Evolutionary conservation across 345 rosid genomes (phyloP), one percentile per base, ranked within the genome.

Genomic region (Salix arbutifolia): DNA sequence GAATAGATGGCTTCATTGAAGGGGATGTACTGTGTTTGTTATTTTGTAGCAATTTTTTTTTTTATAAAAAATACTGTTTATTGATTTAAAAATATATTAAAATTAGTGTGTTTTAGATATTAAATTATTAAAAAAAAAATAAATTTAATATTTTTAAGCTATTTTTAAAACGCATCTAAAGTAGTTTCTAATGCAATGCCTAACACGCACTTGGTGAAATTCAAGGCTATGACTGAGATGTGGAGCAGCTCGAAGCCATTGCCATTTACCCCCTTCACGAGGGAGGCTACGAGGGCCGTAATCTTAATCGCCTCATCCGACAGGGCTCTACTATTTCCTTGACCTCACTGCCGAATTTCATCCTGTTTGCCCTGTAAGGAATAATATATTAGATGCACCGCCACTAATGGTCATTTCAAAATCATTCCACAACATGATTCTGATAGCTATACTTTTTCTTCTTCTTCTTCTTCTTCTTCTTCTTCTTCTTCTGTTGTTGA

Each of bases 271-370:
- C 93, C 6, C 99, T 97, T 2, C 99, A 95, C 48, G 97, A 95
- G 56, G 99, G 99, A 19, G 99, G 99, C 18, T 91, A 90, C 44
- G 97, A 95, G 86, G 99, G 99, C 23, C 90, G 97, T 1, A 93
- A 95, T 84, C 86, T 91, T 9, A 90, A 61, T 46, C 90, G 94
- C 60, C 96, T 95, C 31, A 74, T 82, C 26, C 75, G 85, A 77
- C 84, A 93, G 76, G 97, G 99, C 21, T 95, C 21, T 95, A 93
- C 88, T 90, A 90, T 83, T 93, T 95, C 81, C 97, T 95, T 3
- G 99, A 95, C 87, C 85, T 95, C 76, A 76, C 88, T 16, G 99
- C 91, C 60, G 91, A 93, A 74, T 73, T 90, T 71, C 93, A 95
- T 81, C 97, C 97, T 37, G 93, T 91, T 82, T 95, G 97, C 80